phyloP scores from a whole-genome alignment of 1,139 yeast genomes.

The Taphrina betulina region DNA sequence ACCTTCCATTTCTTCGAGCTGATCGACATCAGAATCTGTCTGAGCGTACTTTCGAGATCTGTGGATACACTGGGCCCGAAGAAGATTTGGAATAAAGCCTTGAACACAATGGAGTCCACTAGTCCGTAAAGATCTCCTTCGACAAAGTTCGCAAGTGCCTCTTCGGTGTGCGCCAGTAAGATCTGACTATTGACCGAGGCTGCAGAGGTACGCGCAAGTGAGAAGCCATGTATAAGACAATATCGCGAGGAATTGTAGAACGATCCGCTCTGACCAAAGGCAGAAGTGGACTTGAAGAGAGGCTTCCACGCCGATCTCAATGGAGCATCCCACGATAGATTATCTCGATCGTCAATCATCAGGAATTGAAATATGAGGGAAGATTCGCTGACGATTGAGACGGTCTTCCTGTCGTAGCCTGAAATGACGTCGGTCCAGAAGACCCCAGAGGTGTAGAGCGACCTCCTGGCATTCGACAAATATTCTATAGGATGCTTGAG shows the following conservation, averaged over 20 bases:
- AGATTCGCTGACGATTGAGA: slow-evolving; percentile 3
- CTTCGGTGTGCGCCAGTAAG: not conserved
- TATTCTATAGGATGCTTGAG: slow-evolving; percentile 12
- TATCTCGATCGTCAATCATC: slow-evolving; percentile 11
- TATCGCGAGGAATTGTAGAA: slow-evolving; percentile 15
- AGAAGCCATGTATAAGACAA: slow-evolving; percentile 8
- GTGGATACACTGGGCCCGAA: not conserved
- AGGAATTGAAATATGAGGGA: slow-evolving; percentile 14
- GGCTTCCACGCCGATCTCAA: slow-evolving; percentile 19
- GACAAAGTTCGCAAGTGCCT: not conserved
- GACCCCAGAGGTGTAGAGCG: slow-evolving; percentile 7
- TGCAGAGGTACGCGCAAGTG: not conserved
- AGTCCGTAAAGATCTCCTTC: not conserved
- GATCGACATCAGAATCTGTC: not conserved
- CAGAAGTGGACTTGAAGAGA: not conserved
- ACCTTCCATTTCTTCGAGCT: not conserved
- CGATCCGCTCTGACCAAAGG: slow-evolving; percentile 6
- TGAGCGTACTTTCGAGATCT: too few relatives aligned
- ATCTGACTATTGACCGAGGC: not conserved
- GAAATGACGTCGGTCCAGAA: slow-evolving; percentile 25
- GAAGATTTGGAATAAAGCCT: slow-evolving; percentile 1
- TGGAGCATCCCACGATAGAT: slow-evolving; percentile 25
- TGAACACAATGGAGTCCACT: slow-evolving; percentile 3
- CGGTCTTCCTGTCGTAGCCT: not conserved
- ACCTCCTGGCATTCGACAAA: slow-evolving; percentile 2